These are phyloP conservation scores for Zancudomyces culisetae DNA, from an alignment of 371 early-diverging fungal genomes.

Conservation along the genomic window DNA sequence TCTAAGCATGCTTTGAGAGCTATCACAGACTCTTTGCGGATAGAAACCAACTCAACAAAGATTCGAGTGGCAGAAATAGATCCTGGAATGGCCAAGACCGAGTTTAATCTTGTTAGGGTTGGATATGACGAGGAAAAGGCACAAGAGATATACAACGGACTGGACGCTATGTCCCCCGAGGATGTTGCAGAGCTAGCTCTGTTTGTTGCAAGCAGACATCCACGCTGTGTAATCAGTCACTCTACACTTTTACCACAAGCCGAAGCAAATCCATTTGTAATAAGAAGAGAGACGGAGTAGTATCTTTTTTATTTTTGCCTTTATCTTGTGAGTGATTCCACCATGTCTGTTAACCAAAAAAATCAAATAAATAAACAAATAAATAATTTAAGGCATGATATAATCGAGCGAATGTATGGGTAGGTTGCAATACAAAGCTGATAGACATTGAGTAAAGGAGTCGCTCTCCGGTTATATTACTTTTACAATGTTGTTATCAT, in stretches of 20 bases:
- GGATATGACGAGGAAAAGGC: constrained; percentile 61
- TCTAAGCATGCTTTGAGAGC: constrained; percentile 79
- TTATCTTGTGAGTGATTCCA: too few relatives aligned
- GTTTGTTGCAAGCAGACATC: constrained; percentile 56
- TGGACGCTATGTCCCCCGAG: constrained; percentile 5
- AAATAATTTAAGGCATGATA: too few relatives aligned
- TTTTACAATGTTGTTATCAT: too few relatives aligned
- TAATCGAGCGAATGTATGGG: too few relatives aligned
- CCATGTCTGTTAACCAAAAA: too few relatives aligned
- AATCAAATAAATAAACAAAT: too few relatives aligned
- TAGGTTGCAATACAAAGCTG: too few relatives aligned
- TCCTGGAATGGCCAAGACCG: constrained; percentile 76
- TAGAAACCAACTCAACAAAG: constrained; percentile 58
- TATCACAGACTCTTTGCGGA: constrained; percentile 48
- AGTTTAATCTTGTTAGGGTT: constrained; percentile 74
- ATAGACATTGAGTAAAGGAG: too few relatives aligned
- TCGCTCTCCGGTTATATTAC: too few relatives aligned
- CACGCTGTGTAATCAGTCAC: constrained; percentile 15
- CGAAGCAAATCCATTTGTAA: too few relatives aligned
- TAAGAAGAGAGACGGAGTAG: too few relatives aligned
- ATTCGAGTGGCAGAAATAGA: constrained; percentile 52
- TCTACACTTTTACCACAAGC: constrained; percentile 12
- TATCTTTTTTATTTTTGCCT: too few relatives aligned
- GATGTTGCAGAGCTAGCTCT: constrained; percentile 45
- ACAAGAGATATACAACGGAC: constrained; percentile 53